phyloP scores from a whole-genome alignment of 208 protist genomes.

The Crithidia expoeki region DNA sequence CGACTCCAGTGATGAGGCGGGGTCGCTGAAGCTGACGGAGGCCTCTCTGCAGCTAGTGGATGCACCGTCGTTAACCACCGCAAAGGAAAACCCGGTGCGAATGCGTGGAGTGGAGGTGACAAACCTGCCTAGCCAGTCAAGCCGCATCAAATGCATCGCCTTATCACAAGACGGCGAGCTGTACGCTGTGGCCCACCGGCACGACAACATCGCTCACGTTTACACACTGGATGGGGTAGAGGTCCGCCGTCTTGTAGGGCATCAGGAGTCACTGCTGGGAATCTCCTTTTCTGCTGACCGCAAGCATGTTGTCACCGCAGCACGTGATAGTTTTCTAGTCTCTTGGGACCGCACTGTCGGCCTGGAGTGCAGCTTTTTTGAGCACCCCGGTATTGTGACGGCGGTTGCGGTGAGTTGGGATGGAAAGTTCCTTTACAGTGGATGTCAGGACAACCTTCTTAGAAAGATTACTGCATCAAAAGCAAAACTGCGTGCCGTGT shows the following conservation, averaged over 20 bases:
- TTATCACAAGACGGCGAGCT: slow-evolving; percentile 39
- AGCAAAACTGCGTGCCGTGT: slow-evolving; percentile 33
- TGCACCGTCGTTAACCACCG: neutral
- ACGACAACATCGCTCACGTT: slow-evolving; percentile 62
- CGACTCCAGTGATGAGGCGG: slow-evolving; percentile 7
- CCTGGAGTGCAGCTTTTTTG: slow-evolving; percentile 49
- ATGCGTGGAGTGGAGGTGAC: slow-evolving; percentile 43
- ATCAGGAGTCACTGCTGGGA: slow-evolving; percentile 51
- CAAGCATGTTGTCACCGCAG: slow-evolving; percentile 63
- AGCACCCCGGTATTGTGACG: slow-evolving; percentile 68
- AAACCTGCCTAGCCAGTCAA: slow-evolving; percentile 40
- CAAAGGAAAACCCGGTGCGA: neutral
- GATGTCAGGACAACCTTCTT: slow-evolving; percentile 66
- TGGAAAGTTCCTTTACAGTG: slow-evolving; percentile 57
- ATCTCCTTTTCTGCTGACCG: slow-evolving; percentile 61
- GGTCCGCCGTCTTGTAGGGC: slow-evolving; percentile 50
- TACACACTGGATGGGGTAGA: slow-evolving; percentile 45
- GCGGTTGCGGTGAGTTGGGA: slow-evolving; percentile 56
- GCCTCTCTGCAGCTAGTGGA: neutral
- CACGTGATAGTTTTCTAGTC: slow-evolving; percentile 49
- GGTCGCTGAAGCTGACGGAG: slow-evolving; percentile 2
- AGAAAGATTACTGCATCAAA: slow-evolving; percentile 48
- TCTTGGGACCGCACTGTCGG: slow-evolving; percentile 63
- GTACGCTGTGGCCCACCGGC: slow-evolving; percentile 59
- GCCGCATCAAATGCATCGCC: slow-evolving; percentile 63